Evolutionary conservation across 129 eudicot species (phyloP).

Genomic region (Flaveria sonorensis): DNA sequence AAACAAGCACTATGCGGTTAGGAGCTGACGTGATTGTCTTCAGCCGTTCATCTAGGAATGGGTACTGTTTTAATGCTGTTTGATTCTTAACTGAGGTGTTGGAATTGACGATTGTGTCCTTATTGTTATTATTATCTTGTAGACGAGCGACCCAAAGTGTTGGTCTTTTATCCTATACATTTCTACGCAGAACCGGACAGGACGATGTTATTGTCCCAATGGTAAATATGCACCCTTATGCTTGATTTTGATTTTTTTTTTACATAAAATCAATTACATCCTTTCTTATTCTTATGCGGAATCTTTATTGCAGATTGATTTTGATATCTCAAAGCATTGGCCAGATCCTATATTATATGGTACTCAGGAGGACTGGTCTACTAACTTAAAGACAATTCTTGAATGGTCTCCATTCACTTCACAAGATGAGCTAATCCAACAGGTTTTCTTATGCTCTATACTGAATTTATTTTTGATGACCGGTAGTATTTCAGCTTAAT

Average conservation of each 20-base stretch:
- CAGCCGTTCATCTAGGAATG: constrained; percentile 60
- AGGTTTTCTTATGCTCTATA: constrained; percentile 48
- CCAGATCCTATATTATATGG: constrained; percentile 76
- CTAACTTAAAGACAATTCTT: constrained; percentile 76
- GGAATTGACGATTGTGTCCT: constrained; percentile 1
- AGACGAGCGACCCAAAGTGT: constrained; percentile 85
- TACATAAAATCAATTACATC: background rate
- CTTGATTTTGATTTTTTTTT: background rate
- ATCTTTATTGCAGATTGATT: constrained; percentile 74
- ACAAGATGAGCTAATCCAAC: constrained; percentile 66
- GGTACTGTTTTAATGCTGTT: constrained; percentile 40
- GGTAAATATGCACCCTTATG: constrained; percentile 40
- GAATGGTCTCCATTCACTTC: constrained; percentile 94
- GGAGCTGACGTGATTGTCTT: constrained; percentile 96
- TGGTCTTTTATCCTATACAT: constrained; percentile 62
- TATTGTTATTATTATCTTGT: constrained; percentile 24
- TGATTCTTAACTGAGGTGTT: constrained; percentile 2
- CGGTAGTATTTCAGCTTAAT: constrained; percentile 13
- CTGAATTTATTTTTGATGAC: constrained; percentile 2
- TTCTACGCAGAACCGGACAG: constrained; percentile 81
- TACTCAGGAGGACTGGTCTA: constrained; percentile 80
- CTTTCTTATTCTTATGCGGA: background rate
- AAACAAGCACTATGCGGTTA: constrained; percentile 93
- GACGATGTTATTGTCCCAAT: constrained; percentile 96
- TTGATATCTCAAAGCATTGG: constrained; percentile 80